Percentiles rank a stretch among this genome's conserved stretches.
These are phyloP conservation scores for Tuber calosporum DNA, from an alignment of 495 filamentous ascomycete genomes.

Conservation along the genomic window DNA sequence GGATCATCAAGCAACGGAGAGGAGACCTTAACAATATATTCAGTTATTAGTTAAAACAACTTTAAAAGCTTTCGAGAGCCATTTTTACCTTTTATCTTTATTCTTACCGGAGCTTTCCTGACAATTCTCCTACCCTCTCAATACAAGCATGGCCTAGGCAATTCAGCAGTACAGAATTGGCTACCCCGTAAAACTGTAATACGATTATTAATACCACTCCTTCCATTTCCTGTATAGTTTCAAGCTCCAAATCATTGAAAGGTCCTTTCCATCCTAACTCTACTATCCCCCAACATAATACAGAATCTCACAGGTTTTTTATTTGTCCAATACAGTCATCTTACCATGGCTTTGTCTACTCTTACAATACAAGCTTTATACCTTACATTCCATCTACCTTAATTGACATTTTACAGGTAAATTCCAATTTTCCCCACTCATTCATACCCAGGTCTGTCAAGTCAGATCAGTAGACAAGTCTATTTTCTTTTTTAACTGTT, in stretches of 20 bases:
- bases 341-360: not conserved
- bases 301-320: not conserved
- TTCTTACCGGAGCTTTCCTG: no score
- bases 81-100: no score
- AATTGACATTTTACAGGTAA: not conserved
- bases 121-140: no score
- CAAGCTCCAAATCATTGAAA: slow-evolving; percentile 1
- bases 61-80: no score
- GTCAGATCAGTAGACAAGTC: not conserved
- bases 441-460: not conserved
- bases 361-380: not conserved
- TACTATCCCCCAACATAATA: slow-evolving; percentile 5
- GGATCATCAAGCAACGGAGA: no score
- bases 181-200: no score
- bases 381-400: not conserved
- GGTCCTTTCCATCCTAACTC: slow-evolving; percentile 4
- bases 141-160: no score
- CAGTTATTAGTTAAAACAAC: no score
- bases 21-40: no score
- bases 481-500: not conserved
- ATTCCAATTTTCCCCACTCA: not conserved
- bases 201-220: not conserved
- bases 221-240: not conserved
- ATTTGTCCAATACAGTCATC: not conserved
- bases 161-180: no score